Conservation (phyloP, 768 basidiomycete species). For the Amanita inopinata region DNA sequence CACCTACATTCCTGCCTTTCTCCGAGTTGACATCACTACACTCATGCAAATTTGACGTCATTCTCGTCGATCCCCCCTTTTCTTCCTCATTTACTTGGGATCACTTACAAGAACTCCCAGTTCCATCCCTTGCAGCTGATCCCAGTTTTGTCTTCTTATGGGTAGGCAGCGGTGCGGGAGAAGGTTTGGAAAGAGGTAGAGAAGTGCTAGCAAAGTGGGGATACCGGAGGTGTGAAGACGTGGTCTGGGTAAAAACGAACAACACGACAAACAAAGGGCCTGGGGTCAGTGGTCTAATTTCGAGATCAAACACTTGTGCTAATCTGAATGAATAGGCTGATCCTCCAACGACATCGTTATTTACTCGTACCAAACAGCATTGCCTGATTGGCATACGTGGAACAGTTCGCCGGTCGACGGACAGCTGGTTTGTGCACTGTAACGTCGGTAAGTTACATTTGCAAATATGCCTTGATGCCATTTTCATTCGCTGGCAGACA, state of each 20-base stretch:
- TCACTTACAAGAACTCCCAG: conserved; percentile 69
- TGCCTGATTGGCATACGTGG: conserved; percentile 97
- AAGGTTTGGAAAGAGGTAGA: conserved; percentile 84
- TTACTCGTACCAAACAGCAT: conserved; percentile 90
- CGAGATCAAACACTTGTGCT: conserved; percentile 2
- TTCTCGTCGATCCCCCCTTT: conserved; percentile 86
- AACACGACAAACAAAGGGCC: conserved; percentile 59
- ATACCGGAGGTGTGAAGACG: conserved; percentile 89
- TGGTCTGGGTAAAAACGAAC: conserved; percentile 98
- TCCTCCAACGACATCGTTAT: conserved; percentile 74
- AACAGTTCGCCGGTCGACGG: conserved; percentile 89
- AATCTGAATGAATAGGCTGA: conserved; percentile 47
- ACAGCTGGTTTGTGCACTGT: conserved; percentile 96
- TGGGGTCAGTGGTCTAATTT: conserved; percentile 41
- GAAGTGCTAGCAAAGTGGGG: conserved; percentile 93
- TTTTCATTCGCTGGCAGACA: conserved; percentile 40
- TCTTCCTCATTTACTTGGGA: conserved; percentile 84
- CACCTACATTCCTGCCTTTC: conserved; percentile 64
- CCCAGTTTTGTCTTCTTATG: conserved; percentile 93
- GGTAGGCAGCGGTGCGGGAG: conserved; percentile 87
- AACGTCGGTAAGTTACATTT: conserved; percentile 70
- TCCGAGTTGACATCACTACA: conserved; percentile 46
- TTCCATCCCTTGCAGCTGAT: conserved; percentile 77
- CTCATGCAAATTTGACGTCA: conserved; percentile 78
- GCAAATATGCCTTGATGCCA: neutral